Percentiles rank a stretch among this genome's conserved stretches.
Conservation (phyloP, 2,329 filamentous ascomycete species). For the Chaetomiaceae sp. region DNA sequence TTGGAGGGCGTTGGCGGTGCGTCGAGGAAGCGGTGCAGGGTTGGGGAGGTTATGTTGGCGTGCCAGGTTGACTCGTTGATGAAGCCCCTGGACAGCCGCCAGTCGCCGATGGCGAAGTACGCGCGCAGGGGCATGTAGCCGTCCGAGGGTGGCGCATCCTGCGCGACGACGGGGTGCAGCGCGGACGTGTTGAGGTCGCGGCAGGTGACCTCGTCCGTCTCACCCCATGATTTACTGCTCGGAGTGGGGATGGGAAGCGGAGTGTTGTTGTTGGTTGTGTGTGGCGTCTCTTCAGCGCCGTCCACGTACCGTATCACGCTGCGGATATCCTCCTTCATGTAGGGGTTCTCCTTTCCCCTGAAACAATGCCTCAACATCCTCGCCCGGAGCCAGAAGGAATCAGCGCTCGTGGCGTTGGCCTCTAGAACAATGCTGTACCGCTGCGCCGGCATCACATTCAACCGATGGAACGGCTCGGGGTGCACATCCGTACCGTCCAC, state of each 20-base stretch:
- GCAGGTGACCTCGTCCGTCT: not conserved
- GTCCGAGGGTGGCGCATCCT: not conserved
- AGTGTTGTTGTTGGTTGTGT: not conserved
- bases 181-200: not conserved
- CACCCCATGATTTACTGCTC: not conserved
- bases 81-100: not conserved
- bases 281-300: too few relatives aligned
- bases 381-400: conserved; percentile 36
- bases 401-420: conserved; percentile 27
- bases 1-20: not conserved
- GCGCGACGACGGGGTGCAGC: not conserved
- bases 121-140: not conserved
- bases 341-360: not conserved
- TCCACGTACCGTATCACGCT: not conserved
- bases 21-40: not conserved
- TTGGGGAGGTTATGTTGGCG: not conserved
- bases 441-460: conserved; percentile 38
- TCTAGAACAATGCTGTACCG: conserved; percentile 34
- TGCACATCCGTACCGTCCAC: conserved; percentile 37
- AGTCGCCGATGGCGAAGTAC: not conserved
- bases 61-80: conserved; percentile 2
- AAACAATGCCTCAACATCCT: conserved; percentile 32
- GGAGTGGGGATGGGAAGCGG: not conserved
- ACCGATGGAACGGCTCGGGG: conserved; percentile 30
- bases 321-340: not conserved